Base-by-base conservation (phyloP, 257 asterid species). In the Capsicum pubescens region DNA sequence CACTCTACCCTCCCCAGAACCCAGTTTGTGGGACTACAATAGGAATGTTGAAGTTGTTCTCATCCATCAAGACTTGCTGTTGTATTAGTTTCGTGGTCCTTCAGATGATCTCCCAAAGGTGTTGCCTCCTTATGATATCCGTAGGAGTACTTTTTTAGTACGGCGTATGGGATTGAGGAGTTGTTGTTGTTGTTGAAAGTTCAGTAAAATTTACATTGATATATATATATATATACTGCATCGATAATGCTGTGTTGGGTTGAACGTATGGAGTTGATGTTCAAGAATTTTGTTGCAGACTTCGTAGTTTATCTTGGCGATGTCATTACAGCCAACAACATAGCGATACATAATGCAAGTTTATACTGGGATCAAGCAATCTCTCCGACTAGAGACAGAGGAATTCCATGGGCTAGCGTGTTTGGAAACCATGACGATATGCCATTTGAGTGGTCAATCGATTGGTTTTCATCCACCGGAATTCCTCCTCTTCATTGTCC, bases 401-500 rank as follows among this genome's bases (percentile, higher is more conserved):
- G 94, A 64, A 90, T 92, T 78, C 97, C 98, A 16, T 94, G 96
- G 93, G 91, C 95, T 84, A 90, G 91, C 36, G 86, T 96, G 36
- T 94, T 96, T 4, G 99, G 98, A 3, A 96, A 96, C 87, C 98
- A 96, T 60, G 99, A 94, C n/a, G 98, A 96, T 87, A 94, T 95
- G 17, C 83, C 93, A 14, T 94, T 94, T 50, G 95, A 87, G 84
- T 96, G 98, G 98, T 98, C 98, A n/a, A 61, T 94, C 79, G 97
- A 94, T 21, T 96, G 98, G 99, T 94, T 96, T 89, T 92, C 98
- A 4, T 71, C 89, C 36, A 66, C 85, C 13, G 95, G 98, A 55
- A 88, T 96, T 71, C 99, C 98, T 85, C 88, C 85, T 13, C 83
- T 89, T 83, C 81, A 16, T 35, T 91, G 97, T 81, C 90, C 93